Percentiles rank a stretch among this genome's conserved stretches.
Evolutionary conservation across 2,329 filamentous ascomycete genomes (phyloP).

Genomic region (Arthrobotrys conoides): DNA sequence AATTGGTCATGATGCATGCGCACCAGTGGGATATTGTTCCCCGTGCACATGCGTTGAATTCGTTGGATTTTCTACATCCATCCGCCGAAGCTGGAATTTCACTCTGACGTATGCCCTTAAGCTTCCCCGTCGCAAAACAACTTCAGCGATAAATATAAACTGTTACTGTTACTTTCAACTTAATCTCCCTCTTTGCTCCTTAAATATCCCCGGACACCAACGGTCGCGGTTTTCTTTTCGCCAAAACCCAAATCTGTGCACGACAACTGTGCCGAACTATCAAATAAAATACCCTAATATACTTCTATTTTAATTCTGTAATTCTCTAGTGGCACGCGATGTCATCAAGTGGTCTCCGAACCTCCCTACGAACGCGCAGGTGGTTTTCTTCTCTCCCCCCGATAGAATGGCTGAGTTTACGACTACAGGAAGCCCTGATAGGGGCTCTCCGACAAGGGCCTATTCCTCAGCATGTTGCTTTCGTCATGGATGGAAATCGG

Average conservation of each 20-base stretch:
- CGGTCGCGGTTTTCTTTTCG: neutral
- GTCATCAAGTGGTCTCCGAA: slow-evolving; percentile 55
- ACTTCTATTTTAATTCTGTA: neutral
- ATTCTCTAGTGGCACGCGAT: neutral
- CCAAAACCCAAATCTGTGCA: neutral
- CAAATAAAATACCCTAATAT: neutral
- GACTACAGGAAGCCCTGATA: slow-evolving; percentile 86
- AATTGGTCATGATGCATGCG: slow-evolving; percentile 43
- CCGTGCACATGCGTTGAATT: neutral
- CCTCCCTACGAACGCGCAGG: slow-evolving; percentile 66
- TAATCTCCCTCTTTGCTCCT: neutral
- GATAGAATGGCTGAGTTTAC: slow-evolving; percentile 86
- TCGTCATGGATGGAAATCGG: slow-evolving; percentile 98
- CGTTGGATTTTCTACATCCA: slow-evolving; percentile 9
- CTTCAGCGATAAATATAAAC: too few relatives aligned
- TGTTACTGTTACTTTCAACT: neutral
- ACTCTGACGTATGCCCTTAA: slow-evolving; percentile 14
- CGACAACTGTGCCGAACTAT: neutral
- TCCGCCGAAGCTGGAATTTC: neutral
- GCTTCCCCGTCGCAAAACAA: slow-evolving; percentile 1
- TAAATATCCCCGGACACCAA: neutral
- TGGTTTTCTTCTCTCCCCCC: slow-evolving; percentile 92
- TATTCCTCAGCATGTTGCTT: slow-evolving; percentile 95
- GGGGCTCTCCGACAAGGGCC: slow-evolving; percentile 90
- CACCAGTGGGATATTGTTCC: neutral